Evolutionary conservation across 129 eudicot genomes (phyloP).

Genomic region (Chrysanthemum lavandulifolium): DNA sequence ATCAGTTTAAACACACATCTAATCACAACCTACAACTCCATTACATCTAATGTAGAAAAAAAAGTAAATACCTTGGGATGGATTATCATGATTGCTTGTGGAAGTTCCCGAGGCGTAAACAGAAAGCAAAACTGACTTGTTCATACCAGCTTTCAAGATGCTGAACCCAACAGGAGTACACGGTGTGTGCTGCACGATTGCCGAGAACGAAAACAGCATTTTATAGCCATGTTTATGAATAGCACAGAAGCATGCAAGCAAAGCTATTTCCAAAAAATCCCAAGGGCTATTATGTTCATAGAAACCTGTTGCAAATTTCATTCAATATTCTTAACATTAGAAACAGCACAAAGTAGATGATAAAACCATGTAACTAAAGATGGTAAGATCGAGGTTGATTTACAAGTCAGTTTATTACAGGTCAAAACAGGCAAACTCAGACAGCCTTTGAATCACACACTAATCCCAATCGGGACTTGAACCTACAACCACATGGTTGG

Average conservation of each 20-base stretch:
- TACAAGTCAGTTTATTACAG: not conserved
- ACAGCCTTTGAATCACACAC: not conserved
- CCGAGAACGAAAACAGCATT: conserved; percentile 53
- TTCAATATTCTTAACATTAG: conserved; percentile 11
- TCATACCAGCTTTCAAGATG: conserved; percentile 53
- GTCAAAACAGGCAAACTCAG: not conserved
- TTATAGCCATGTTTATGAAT: conserved; percentile 46
- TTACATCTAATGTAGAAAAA: conserved; percentile 3
- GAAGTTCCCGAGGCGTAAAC: conserved; percentile 40
- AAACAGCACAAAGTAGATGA: conserved; percentile 10
- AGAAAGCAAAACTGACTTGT: conserved; percentile 50
- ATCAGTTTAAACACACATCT: not conserved
- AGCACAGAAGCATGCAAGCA: conserved; percentile 51
- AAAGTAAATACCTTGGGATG: conserved; percentile 43
- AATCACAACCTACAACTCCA: not conserved
- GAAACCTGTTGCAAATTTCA: conserved; percentile 34
- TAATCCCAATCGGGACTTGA: not conserved
- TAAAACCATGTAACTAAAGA: conserved; percentile 11
- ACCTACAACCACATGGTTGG: not conserved
- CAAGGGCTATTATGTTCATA: conserved; percentile 36
- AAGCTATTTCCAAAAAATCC: conserved; percentile 45
- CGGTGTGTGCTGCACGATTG: conserved; percentile 47
- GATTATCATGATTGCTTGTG: conserved; percentile 27
- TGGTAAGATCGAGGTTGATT: not conserved
- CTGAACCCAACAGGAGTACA: conserved; percentile 52